Evolutionary conservation across 1,139 yeast species (phyloP), one percentile per base, ranked within the genome.

Genomic region (Meyerozyma elateridarum): DNA sequence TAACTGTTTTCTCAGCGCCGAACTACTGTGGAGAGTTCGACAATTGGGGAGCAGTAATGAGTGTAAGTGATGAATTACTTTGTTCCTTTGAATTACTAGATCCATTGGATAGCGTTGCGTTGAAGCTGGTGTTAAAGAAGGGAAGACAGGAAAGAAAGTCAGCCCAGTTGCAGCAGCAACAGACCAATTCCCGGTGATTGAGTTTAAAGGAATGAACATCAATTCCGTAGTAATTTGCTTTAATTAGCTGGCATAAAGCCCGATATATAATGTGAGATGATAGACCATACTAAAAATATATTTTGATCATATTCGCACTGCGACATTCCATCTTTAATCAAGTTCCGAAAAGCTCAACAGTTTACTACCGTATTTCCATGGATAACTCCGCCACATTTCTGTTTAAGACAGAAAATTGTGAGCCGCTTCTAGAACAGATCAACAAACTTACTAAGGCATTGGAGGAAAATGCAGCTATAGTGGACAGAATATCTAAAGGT

Each of bases 41-140:
- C 56, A 91, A 91, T 53, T 91, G 96, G 96, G 98, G 97, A 15
- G 97, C 97, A 0, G 96, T 91, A 2, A 91, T 91, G 98, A 79
- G 94, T 48, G 97, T 91, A 12, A 79, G 85, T 44, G 96, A 91
- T 45, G 96, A 88, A 47, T 66, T 91, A 42, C 64, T 91, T 39
- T 91, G 97, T 57, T 81, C 91, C 37, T 91, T 91, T 59, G 97
- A 91, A 57, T 70, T 91, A 41, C 66, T 91, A 39, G 96, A 91
- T 59, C 98, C 98, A 6, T 69, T 91, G 49, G 98, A 91, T 58
- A 79, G 94, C 33, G 80, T 84, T 22, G 96, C 96, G 2, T 73
- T 91, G 58, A 88, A 89, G 55, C 96, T 84, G 56, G 95, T 87
- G 32, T 82, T 85, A 93, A 83, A 82, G 46, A 81, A 80, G 59